Base-by-base conservation (phyloP, 306 rosid species). In the Pueraria montana region DNA sequence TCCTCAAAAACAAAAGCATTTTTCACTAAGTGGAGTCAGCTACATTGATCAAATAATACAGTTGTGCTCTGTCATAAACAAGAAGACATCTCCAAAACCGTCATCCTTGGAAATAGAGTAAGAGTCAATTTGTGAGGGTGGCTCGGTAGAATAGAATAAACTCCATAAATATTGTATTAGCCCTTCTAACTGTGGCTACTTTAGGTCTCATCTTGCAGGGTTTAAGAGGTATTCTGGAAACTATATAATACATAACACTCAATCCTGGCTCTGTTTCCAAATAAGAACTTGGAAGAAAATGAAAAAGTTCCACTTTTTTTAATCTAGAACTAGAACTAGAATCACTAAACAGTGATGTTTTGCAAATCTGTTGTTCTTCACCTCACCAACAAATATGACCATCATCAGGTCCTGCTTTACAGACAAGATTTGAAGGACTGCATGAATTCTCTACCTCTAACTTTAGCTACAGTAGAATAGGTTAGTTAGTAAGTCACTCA, bases 251-350 rank as follows among this genome's bases (percentile, higher is more conserved):
- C 42, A 80, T 24, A 58, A 58, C 52, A 80, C 40, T 14, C 8
- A 40, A 68, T 24, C 58, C 73, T 13, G 55, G 40, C 34, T 45
- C 64, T 48, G 24, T 80, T 38, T 45, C 64, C 9, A 59, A 45
- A 61, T 72, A 27, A 80, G 8, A 58, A 27, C n/a, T 20, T 71
- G 23, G 26, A 49, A 2, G 3, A 7, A 76, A 42, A 17, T 21
- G 27, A 74, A 63, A 65, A 72, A 48, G 6, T 11, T 72, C 3
- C 20, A 21, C 9, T 46, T 18, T n/a, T 50, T 17, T 6, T 64
- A 16, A 61, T 64, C 49, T 40, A 74, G 38, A 80, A 80, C 49
- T 40, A 74, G 38, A 80, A 80, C 52, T 30, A 72, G 30, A 82
- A 82, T 64, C 24, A 74, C 56, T 16, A 50, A 52, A 55, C 32